Evolutionary conservation across 2,329 filamentous ascomycete species (phyloP).

Genomic region (Penicillium sp.): DNA sequence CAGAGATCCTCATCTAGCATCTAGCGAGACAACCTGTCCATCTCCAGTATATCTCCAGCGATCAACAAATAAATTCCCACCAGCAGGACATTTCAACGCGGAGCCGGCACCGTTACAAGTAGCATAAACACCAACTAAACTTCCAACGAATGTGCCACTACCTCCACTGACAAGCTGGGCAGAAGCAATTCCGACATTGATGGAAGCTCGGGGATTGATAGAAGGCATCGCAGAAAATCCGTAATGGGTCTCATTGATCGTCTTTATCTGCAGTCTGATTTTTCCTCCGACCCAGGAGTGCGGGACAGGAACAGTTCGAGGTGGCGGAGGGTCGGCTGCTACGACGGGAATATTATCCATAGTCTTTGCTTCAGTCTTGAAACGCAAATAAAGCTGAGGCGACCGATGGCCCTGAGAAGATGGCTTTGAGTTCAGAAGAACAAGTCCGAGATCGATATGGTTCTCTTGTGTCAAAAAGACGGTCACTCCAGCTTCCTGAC

Average conservation of each 20-base stretch:
- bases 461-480: background rate
- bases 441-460: background rate
- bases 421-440: background rate
- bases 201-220: background rate
- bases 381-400: background rate
- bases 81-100: background rate
- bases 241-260: background rate
- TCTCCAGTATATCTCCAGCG: background rate
- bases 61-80: background rate
- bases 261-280: background rate
- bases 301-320: background rate
- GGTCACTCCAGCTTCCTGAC: background rate
- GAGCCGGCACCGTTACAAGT: background rate
- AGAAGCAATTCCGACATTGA: background rate
- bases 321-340: background rate
- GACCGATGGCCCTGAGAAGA: background rate
- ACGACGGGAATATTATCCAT: background rate
- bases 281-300: background rate
- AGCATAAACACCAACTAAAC: background rate
- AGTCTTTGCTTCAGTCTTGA: background rate
- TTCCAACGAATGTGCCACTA: slow-evolving; percentile 1
- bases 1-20: too few species aligned
- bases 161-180: background rate
- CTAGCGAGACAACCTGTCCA: background rate
- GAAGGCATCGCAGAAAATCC: background rate